Evolutionary conservation across 192 early-diverging fungal genomes (phyloP), one percentile per base, ranked within the genome.

Genomic region (Coemansia sp.): DNA sequence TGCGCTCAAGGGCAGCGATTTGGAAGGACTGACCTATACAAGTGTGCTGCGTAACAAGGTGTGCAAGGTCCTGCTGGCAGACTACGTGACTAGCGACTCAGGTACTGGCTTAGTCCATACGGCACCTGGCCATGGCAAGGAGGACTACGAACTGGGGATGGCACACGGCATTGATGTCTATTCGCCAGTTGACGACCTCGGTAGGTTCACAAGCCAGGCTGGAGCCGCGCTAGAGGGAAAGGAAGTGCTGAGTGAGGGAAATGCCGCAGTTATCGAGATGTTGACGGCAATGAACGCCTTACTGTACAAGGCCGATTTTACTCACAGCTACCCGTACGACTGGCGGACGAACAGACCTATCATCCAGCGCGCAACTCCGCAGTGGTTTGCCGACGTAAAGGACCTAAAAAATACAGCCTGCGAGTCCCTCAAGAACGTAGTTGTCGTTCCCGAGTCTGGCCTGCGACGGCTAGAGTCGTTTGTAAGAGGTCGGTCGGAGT

Each of bases 71-170:
- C 77, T 91, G 62, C 73, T 81, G 6, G 91, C 88, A 3, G 70
- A 82, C 27, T 85, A 92, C 74, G 90, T 93, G 10, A 90, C 89
- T 9, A 78, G 80, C 0, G 89, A 90, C 9, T 88, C 91, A 1
- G 92, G 92, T 5, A 91, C 90, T 8, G 90, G 92, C n/a, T 63
- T 93, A n/a, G 91, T 93, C 21, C 92, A 93, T 65, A 87, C 89
- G 36, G 92, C 92, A 6, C 92, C 92, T 2, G 92, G 92, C 16
- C 92, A 93, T 65, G 92, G 92, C 21, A 87, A 89, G 79, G 91
- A 92, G n/a, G 92, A 93, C 74, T 93, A 93, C 62, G 89, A 91
- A 72, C 83, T 89, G 62, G 75, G 79, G 17, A 50, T 79, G 31
- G 44, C 84, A 6, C 60, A 78, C 24, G 87, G 87, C 13, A 86